These are phyloP conservation scores for Fusarium poae DNA, from an alignment of 2,329 filamentous ascomycete species.

Conservation along the genomic window DNA sequence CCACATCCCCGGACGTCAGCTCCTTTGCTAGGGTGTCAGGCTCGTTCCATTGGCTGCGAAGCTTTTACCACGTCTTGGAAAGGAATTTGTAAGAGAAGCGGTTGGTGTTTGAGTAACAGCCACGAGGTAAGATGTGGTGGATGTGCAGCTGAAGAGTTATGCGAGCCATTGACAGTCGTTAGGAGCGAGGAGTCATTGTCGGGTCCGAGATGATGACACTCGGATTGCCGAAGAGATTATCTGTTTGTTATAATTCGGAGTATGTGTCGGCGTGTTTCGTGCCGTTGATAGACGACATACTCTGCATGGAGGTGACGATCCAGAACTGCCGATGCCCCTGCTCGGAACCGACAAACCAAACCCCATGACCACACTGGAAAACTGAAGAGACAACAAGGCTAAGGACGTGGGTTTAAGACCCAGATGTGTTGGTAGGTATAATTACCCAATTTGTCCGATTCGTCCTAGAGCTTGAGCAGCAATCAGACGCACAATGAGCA, in stretches of 20 bases:
- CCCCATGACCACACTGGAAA: background rate
- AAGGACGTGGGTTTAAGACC: background rate
- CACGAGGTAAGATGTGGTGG: constrained; percentile 21
- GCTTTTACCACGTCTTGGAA: background rate
- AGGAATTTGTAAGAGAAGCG: constrained; percentile 22
- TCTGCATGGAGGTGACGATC: constrained; percentile 5
- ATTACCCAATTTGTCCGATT: background rate
- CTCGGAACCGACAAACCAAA: constrained; percentile 17
- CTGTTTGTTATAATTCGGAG: constrained; percentile 13
- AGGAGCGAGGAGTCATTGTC: constrained; percentile 8
- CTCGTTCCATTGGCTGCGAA: background rate
- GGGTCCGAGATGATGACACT: constrained; percentile 7
- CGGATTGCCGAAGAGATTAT: constrained; percentile 7
- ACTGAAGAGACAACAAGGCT: background rate
- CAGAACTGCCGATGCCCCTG: background rate
- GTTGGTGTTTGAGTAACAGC: constrained; percentile 31
- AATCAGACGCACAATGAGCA: background rate
- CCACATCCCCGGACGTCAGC: constrained; percentile 7
- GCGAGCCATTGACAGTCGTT: constrained; percentile 34
- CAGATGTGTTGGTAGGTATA: background rate
- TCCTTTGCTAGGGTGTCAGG: background rate
- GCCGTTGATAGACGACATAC: constrained; percentile 19
- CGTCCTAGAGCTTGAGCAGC: constrained; percentile 21
- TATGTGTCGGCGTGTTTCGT: constrained; percentile 17
- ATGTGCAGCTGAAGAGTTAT: constrained; percentile 22